phyloP scores from a whole-genome alignment of 2,329 filamentous ascomycete genomes.

The Elsinoe ampelina region DNA sequence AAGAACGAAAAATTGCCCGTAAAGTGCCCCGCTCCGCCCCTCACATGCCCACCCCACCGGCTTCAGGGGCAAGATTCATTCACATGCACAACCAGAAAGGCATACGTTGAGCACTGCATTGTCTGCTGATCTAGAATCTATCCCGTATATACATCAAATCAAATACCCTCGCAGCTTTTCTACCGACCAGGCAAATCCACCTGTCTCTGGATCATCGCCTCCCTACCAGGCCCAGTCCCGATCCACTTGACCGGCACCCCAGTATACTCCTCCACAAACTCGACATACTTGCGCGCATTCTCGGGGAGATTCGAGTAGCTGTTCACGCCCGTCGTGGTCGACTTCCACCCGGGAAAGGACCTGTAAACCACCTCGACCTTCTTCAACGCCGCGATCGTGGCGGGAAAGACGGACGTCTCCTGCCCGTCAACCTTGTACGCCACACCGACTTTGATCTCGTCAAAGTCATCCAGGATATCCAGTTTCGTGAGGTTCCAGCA shows the following conservation, averaged over 20 bases:
- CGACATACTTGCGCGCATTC: constrained; percentile 56
- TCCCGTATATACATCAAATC: constrained; percentile 1
- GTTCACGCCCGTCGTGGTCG: constrained; percentile 50
- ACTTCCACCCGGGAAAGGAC: constrained; percentile 61
- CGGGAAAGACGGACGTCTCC: constrained; percentile 54
- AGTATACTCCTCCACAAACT: constrained; percentile 57
- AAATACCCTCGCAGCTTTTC: neutral
- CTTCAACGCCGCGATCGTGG: constrained; percentile 50
- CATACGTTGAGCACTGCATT: neutral
- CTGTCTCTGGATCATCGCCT: constrained; percentile 53
- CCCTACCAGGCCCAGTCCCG: constrained; percentile 56
- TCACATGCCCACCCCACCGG: neutral
- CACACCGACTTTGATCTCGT: constrained; percentile 63
- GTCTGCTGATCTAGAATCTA: neutral
- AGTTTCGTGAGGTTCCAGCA: constrained; percentile 57
- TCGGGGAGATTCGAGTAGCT: constrained; percentile 54
- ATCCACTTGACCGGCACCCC: constrained; percentile 57
- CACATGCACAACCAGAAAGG: neutral
- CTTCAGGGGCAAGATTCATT: neutral
- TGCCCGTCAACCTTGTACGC: constrained; percentile 55
- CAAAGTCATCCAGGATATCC: constrained; percentile 64
- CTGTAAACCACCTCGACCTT: constrained; percentile 57
- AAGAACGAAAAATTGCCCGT: too few relatives aligned
- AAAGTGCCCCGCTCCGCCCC: neutral
- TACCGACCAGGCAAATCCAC: constrained; percentile 8